phyloP scores from a whole-genome alignment of 306 rosid species.

The Gleditsia sinensis region DNA sequence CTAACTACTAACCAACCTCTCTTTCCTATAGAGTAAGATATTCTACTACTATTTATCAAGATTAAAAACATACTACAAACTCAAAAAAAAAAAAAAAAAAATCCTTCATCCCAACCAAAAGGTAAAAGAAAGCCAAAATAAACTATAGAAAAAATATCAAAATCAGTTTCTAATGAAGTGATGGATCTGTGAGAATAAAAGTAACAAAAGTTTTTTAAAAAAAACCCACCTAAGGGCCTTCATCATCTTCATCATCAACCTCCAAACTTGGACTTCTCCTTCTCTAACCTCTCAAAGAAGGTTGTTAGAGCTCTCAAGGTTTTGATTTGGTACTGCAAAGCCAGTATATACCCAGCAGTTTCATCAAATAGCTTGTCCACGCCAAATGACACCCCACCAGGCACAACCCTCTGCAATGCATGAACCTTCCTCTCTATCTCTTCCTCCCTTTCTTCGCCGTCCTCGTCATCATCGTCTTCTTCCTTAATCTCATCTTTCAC shows the following conservation, averaged over 20 bases:
- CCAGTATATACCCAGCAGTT: slow-evolving; percentile 76
- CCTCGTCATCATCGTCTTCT: background rate
- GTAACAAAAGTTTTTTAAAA: slow-evolving; percentile 22
- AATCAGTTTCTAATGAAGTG: slow-evolving; percentile 36
- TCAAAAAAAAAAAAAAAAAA: background rate
- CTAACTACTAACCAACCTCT: no score
- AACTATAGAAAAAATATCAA: no score
- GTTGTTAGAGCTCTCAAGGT: slow-evolving; percentile 65
- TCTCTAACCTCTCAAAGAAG: slow-evolving; percentile 63
- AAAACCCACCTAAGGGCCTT: background rate
- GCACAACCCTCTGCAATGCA: slow-evolving; percentile 83
- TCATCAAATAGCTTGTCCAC: slow-evolving; percentile 81
- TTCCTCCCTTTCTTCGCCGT: slow-evolving; percentile 22
- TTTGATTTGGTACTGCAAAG: slow-evolving; percentile 73
- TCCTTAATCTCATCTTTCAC: background rate
- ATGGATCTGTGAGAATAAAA: slow-evolving; percentile 31
- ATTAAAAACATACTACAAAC: slow-evolving; percentile 16
- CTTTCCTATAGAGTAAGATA: no score
- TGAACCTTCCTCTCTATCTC: slow-evolving; percentile 72
- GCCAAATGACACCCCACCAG: slow-evolving; percentile 67
- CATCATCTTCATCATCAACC: slow-evolving; percentile 39
- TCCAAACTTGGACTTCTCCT: slow-evolving; percentile 67
- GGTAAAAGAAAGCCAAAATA: slow-evolving; percentile 17
- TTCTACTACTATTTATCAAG: no score
- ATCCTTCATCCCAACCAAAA: slow-evolving; percentile 48